Conservation (phyloP, 179 eudicot species). For the Sideroxylon spinosum region DNA sequence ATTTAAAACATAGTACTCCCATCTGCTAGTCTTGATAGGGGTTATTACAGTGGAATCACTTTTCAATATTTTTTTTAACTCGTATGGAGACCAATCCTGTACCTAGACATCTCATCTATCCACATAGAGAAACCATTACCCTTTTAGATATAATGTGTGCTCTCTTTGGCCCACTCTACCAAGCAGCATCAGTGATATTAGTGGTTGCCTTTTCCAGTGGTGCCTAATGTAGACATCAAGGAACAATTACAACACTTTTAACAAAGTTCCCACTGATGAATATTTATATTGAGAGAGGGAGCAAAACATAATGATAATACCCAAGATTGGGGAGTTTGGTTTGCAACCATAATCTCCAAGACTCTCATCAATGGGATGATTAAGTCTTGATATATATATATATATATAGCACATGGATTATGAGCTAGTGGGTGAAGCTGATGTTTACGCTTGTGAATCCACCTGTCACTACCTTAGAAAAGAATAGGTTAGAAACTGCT, state of each 20-base stretch:
- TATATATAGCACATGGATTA: slow-evolving; percentile 16
- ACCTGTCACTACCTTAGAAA: slow-evolving; percentile 17
- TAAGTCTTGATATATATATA: slow-evolving; percentile 16
- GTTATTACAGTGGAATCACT: slow-evolving; percentile 19
- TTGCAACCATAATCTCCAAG: slow-evolving; percentile 18
- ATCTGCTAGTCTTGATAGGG: slow-evolving; percentile 15
- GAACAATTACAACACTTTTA: slow-evolving; percentile 18
- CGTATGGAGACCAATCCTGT: slow-evolving; percentile 3
- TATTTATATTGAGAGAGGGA: slow-evolving; percentile 14
- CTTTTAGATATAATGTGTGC: slow-evolving; percentile 18
- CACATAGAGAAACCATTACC: slow-evolving; percentile 16
- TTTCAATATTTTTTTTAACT: slow-evolving; percentile 7
- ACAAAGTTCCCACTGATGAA: neutral
- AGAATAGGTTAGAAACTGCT: neutral
- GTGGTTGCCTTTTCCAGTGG: slow-evolving; percentile 23
- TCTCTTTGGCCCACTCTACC: slow-evolving; percentile 20
- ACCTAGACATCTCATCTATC: slow-evolving; percentile 15
- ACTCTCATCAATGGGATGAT: slow-evolving; percentile 23
- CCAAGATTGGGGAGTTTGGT: slow-evolving; percentile 23
- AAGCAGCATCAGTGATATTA: slow-evolving; percentile 20
- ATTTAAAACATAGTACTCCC: slow-evolving; percentile 20
- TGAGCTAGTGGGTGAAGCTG: slow-evolving; percentile 21
- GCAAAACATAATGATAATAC: slow-evolving; percentile 19
- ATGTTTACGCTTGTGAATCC: slow-evolving; percentile 24
- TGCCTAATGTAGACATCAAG: slow-evolving; percentile 27